These are phyloP conservation scores for Magnaporthales sp. DNA, from an alignment of 2,329 filamentous ascomycete genomes.

Conservation along the genomic window DNA sequence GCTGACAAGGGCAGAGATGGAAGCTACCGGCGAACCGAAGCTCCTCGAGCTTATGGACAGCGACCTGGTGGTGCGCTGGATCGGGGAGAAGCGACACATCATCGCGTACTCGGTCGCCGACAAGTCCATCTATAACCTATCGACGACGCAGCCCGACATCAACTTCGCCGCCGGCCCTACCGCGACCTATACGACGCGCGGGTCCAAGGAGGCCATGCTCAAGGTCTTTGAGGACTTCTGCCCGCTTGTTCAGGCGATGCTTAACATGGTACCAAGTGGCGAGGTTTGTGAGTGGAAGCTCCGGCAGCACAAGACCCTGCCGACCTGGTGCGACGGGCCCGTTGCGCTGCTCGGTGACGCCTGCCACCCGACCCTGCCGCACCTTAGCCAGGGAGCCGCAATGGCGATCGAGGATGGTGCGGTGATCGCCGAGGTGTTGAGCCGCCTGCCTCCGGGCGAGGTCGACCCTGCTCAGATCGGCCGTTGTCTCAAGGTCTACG, in stretches of 20 bases:
- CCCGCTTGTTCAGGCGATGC: constrained; percentile 47
- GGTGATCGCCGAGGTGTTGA: constrained; percentile 45
- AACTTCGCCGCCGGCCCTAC: constrained; percentile 50
- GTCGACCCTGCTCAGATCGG: constrained; percentile 28
- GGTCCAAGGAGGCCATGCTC: constrained; percentile 52
- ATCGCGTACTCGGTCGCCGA: constrained; percentile 68
- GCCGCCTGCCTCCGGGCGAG: constrained; percentile 21
- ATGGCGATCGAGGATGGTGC: constrained; percentile 62
- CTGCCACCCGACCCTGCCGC: constrained; percentile 59
- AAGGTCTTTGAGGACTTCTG: constrained; percentile 55
- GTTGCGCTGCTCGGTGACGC: constrained; percentile 54
- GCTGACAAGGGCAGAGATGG: constrained; percentile 59
- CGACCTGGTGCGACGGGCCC: constrained; percentile 48
- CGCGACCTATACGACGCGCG: constrained; percentile 54
- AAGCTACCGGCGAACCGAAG: constrained; percentile 56
- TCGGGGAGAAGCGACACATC: constrained; percentile 66
- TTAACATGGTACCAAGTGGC: constrained; percentile 51
- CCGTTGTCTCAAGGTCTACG: constrained; percentile 44
- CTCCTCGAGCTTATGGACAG: constrained; percentile 58
- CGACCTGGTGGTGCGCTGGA: constrained; percentile 64
- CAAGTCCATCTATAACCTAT: constrained; percentile 58
- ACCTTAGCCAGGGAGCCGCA: constrained; percentile 58
- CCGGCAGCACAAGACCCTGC: constrained; percentile 46
- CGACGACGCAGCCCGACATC: constrained; percentile 51
- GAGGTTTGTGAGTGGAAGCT: constrained; percentile 59